These are phyloP conservation scores for Phytophthora chlamydospora DNA, from an alignment of 352 stramenopile genomes.

Conservation along the genomic window DNA sequence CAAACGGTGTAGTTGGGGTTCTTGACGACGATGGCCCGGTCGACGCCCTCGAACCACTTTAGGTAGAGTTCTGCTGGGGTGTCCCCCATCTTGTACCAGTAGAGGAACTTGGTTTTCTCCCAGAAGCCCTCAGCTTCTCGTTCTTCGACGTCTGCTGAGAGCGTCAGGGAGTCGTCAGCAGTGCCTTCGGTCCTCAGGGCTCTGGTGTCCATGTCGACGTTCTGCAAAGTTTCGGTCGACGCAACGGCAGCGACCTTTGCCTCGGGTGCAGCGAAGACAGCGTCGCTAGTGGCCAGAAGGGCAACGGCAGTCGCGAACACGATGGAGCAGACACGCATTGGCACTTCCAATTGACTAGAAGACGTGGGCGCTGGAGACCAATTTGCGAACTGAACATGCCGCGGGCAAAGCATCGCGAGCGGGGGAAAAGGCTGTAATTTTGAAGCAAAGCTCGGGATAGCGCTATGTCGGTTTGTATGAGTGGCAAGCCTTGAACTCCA, in stretches of 20 bases:
- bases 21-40: constrained; percentile 11
- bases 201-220: neutral
- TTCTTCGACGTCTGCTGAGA: neutral
- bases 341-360: neutral
- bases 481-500: too few species aligned
- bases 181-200: neutral
- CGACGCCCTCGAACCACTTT: constrained; percentile 20
- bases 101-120: constrained; percentile 18
- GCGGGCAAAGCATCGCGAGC: neutral
- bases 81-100: constrained; percentile 15
- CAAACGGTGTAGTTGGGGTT: constrained; percentile 22
- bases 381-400: constrained; percentile 13
- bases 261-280: constrained; percentile 1
- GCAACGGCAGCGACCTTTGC: constrained; percentile 1
- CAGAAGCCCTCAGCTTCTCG: constrained; percentile 3
- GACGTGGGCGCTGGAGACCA: constrained; percentile 7
- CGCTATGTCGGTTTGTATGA: neutral
- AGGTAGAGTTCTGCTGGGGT: constrained; percentile 16
- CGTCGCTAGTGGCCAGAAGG: constrained; percentile 7
- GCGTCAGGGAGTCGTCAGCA: too few species aligned
- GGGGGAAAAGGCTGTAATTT: neutral
- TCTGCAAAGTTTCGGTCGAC: constrained; percentile 3
- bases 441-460: constrained; percentile 23
- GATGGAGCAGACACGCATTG: constrained; percentile 10
- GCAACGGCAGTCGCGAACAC: constrained; percentile 6